These are phyloP conservation scores for Yamadazyma taylorii DNA, from an alignment of 1,139 yeast genomes.

Conservation along the genomic window DNA sequence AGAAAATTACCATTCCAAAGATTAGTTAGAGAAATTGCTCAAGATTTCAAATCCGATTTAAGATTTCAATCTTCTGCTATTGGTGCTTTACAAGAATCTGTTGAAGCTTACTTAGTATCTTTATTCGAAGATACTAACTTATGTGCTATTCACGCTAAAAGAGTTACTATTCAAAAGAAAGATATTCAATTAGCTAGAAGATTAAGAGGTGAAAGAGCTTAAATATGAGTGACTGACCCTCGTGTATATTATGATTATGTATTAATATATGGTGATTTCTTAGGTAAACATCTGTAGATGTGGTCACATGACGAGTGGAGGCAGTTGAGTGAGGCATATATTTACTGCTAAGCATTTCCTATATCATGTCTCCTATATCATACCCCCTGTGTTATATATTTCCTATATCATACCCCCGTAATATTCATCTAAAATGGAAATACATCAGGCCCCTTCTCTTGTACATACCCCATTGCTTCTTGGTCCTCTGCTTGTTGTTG, in stretches of 20 bases:
- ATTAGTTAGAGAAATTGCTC: conserved; percentile 97
- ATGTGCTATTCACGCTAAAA: conserved; percentile 99
- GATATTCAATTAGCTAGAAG: conserved; percentile 99
- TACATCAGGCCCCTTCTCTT: conserved; percentile 35
- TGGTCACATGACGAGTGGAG: no score
- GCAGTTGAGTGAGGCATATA: no score
- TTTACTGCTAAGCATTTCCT: no score
- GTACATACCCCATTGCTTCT: conserved; percentile 43
- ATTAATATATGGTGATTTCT: conserved; percentile 15
- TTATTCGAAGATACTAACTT: conserved; percentile 95
- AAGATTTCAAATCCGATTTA: conserved; percentile 96
- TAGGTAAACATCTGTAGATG: no score
- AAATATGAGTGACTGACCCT: conserved; percentile 16
- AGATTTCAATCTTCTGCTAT: conserved; percentile 99
- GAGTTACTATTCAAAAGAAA: conserved; percentile 99
- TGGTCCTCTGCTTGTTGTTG: conserved; percentile 52
- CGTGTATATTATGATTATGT: conserved; percentile 20
- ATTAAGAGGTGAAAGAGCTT: conserved; percentile 96
- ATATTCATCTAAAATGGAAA: conserved; percentile 50
- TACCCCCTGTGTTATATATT: no score
- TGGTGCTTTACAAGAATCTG: conserved; percentile 98
- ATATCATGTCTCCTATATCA: no score
- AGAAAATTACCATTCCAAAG: conserved; percentile 99
- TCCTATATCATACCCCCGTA: no score
- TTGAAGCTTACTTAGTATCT: conserved; percentile 92